Conservation (phyloP, 2,329 filamentous ascomycete species). For the Aspergillus tamarii region DNA sequence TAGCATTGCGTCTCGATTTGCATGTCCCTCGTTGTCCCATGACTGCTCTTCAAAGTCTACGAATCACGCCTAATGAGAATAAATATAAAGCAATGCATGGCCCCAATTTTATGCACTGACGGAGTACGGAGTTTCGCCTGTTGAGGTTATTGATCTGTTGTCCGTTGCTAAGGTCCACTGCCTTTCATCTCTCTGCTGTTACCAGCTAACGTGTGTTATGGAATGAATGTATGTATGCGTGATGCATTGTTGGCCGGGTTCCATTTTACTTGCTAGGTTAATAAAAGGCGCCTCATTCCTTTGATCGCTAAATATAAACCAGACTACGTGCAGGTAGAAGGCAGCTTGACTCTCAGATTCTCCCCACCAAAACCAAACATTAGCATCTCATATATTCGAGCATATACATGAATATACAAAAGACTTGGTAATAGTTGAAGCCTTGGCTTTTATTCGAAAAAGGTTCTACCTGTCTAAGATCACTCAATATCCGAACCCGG, state of each 20-base stretch:
- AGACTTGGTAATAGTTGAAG: background rate
- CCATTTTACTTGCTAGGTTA: background rate
- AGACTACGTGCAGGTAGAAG: background rate
- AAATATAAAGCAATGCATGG: constrained; percentile 3
- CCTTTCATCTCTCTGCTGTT: background rate
- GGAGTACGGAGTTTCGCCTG: background rate
- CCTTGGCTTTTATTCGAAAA: constrained; percentile 16
- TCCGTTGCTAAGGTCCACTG: background rate
- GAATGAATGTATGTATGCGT: no score
- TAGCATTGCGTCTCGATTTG: background rate
- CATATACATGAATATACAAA: background rate
- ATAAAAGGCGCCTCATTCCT: background rate
- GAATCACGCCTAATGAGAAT: constrained; percentile 1
- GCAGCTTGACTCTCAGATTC: background rate
- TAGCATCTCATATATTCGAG: background rate
- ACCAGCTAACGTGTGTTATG: background rate
- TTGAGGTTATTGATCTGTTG: background rate
- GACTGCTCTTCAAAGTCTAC: background rate
- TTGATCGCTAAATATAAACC: background rate
- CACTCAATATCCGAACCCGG: background rate
- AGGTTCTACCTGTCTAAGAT: constrained; percentile 14
- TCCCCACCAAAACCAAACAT: background rate
- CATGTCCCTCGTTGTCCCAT: background rate
- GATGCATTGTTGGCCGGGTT: background rate
- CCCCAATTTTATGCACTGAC: background rate